Percentiles rank a stretch among this genome's conserved stretches.
Conservation (phyloP, 176 grass and related monocot genomes). For the Oryza rufipogon region DNA sequence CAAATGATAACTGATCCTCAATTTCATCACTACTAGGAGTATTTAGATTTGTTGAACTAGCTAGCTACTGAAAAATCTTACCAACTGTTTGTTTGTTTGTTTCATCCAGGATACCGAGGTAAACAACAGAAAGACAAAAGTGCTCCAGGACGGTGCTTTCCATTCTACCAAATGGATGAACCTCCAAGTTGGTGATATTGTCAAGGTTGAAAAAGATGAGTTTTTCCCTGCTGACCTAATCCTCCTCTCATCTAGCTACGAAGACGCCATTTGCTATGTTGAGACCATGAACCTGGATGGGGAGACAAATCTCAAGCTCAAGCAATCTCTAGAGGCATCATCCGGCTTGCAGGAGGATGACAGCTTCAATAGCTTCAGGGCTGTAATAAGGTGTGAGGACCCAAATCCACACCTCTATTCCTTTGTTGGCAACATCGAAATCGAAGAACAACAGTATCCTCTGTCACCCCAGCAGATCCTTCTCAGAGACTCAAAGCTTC, state of each 20-base stretch:
- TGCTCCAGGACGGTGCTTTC: constrained; percentile 52
- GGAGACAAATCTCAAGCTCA: constrained; percentile 95
- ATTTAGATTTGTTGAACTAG: not conserved
- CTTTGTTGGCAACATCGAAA: constrained; percentile 75
- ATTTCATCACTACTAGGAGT: not conserved
- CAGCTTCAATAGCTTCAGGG: constrained; percentile 35
- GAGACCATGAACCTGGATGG: constrained; percentile 98
- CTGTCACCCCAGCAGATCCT: constrained; percentile 88
- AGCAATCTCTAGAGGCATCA: constrained; percentile 67
- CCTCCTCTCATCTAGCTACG: constrained; percentile 86
- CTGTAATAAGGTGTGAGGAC: constrained; percentile 75
- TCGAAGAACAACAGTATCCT: constrained; percentile 42
- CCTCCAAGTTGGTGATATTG: constrained; percentile 70
- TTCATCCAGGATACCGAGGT: constrained; percentile 68
- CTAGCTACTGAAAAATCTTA: not conserved
- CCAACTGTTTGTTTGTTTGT: not conserved
- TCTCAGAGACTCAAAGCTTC: constrained; percentile 90
- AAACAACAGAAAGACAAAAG: constrained; percentile 60
- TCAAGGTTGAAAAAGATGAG: constrained; percentile 85
- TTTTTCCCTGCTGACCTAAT: constrained; percentile 92
- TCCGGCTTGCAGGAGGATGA: constrained; percentile 51
- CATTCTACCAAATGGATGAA: constrained; percentile 63
- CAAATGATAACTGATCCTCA: not conserved
- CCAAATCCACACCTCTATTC: constrained; percentile 85
- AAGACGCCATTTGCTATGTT: constrained; percentile 86